phyloP scores from a whole-genome alignment of 441 rosid species.

The Iberis amara region DNA sequence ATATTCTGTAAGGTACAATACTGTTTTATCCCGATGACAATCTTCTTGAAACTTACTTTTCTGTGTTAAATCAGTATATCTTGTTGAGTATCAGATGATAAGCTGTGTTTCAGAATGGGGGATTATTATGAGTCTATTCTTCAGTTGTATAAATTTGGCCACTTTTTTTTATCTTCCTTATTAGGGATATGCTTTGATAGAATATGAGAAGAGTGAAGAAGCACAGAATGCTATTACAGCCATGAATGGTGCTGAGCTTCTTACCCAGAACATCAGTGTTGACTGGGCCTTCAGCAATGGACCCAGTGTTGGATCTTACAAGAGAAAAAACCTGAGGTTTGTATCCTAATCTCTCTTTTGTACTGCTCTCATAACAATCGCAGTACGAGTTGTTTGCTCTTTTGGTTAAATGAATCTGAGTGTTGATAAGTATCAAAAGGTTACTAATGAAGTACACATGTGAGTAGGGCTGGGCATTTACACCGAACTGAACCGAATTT shows the following conservation, averaged over 20 bases:
- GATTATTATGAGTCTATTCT: neutral
- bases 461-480: too few relatives aligned
- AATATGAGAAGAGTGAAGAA: conserved; percentile 80
- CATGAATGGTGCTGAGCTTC: conserved; percentile 77
- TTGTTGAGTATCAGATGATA: neutral
- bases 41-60: neutral
- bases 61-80: neutral
- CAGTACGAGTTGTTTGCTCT: neutral
- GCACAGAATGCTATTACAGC: conserved; percentile 75
- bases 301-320: conserved; percentile 54
- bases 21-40: neutral
- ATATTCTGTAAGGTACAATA: neutral
- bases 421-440: too few relatives aligned
- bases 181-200: conserved; percentile 96
- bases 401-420: neutral
- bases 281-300: conserved; percentile 97
- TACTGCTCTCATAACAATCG: neutral
- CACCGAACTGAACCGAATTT: too few relatives aligned
- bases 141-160: neutral
- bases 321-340: conserved; percentile 72
- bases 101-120: conserved; percentile 11
- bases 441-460: too few relatives aligned
- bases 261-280: conserved; percentile 59
- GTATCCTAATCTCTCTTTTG: conserved; percentile 22
- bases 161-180: conserved; percentile 14